Percentiles rank a stretch among this genome's conserved stretches.
These are phyloP conservation scores for Fraxinus anomala DNA, from an alignment of 257 asterid genomes.

Conservation along the genomic window DNA sequence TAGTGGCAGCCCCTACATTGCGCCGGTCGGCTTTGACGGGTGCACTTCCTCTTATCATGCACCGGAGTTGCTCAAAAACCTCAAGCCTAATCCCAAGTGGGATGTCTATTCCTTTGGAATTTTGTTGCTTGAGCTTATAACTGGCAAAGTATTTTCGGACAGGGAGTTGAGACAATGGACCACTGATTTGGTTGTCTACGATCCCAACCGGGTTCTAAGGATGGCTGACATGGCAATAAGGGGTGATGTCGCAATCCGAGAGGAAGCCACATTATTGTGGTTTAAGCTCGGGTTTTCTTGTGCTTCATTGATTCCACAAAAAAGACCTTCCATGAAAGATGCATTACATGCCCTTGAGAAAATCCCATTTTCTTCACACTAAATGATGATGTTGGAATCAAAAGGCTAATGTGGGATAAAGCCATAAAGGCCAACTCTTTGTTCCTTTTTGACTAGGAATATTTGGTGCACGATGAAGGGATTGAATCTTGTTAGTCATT, in stretches of 20 bases:
- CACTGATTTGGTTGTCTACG: conserved; percentile 40
- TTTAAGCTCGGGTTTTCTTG: conserved; percentile 80
- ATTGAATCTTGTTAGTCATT: conserved; percentile 43
- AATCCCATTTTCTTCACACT: conserved; percentile 17
- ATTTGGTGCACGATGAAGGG: conserved; percentile 33
- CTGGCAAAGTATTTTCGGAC: conserved; percentile 78
- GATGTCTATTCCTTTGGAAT: conserved; percentile 92
- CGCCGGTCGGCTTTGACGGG: conserved; percentile 51
- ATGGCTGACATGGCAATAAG: conserved; percentile 75
- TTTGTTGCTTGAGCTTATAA: conserved; percentile 68
- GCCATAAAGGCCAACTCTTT: conserved; percentile 35
- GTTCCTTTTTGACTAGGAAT: conserved; percentile 50
- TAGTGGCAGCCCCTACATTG: conserved; percentile 45
- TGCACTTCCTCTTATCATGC: conserved; percentile 87
- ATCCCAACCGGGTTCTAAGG: conserved; percentile 50
- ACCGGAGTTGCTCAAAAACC: conserved; percentile 77
- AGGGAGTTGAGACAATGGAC: conserved; percentile 73
- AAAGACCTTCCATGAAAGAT: conserved; percentile 90
- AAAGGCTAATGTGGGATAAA: no score
- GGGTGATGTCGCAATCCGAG: conserved; percentile 64
- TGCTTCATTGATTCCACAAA: conserved; percentile 78
- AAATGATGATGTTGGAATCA: no score
- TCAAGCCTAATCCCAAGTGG: conserved; percentile 81
- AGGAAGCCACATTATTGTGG: conserved; percentile 69
- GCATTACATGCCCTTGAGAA: conserved; percentile 70